phyloP scores from a whole-genome alignment of 306 rosid genomes.

The Trifolium fragiferum region DNA sequence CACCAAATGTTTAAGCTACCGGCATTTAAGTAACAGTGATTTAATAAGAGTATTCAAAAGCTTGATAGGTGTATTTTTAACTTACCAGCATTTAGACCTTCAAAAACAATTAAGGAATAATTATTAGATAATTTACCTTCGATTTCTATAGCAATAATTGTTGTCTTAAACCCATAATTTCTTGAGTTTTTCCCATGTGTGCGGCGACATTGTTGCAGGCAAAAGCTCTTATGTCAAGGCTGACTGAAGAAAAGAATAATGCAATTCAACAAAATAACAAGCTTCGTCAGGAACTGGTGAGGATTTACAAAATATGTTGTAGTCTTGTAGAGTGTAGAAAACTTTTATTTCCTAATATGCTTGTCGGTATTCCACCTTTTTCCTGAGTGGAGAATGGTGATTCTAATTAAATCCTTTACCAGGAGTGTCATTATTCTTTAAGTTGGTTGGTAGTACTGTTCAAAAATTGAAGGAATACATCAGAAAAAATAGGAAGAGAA shows the following conservation, averaged over 20 bases:
- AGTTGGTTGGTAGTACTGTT: slow-evolving; percentile 18
- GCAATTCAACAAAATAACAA: slow-evolving; percentile 69
- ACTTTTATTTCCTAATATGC: neutral
- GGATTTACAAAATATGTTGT: slow-evolving; percentile 27
- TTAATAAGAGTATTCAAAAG: neutral
- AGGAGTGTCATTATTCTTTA: slow-evolving; percentile 13
- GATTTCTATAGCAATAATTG: neutral
- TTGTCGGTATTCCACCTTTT: neutral
- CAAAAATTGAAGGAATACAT: slow-evolving; percentile 18
- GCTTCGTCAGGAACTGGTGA: slow-evolving; percentile 89
- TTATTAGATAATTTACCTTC: no score
- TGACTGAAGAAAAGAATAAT: slow-evolving; percentile 72
- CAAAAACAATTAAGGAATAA: no score
- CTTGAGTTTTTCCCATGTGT: neutral
- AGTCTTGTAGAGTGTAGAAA: neutral
- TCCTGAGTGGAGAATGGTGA: slow-evolving; percentile 3
- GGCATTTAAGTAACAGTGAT: neutral
- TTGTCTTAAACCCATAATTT: neutral
- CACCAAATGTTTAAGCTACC: neutral
- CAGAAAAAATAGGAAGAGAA: slow-evolving; percentile 19
- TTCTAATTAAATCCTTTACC: slow-evolving; percentile 29
- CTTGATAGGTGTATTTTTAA: no score
- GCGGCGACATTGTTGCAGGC: slow-evolving; percentile 53
- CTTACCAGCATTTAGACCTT: no score
- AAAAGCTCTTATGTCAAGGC: slow-evolving; percentile 64